Conservation (phyloP, 2,329 filamentous ascomycete species). For the Iodosphaeria phyllophila region DNA sequence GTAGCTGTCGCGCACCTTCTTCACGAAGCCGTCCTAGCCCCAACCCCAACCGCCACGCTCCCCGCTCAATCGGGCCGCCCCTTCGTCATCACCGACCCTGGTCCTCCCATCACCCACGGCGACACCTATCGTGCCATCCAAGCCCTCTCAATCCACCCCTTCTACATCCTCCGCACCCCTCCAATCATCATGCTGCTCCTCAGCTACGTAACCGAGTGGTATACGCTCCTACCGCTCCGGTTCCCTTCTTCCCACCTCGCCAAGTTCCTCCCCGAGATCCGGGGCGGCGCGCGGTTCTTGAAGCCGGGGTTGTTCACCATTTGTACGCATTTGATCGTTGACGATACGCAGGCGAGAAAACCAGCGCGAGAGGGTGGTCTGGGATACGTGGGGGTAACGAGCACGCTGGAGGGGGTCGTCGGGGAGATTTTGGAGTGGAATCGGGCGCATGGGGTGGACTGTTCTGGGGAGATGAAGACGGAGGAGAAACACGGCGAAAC, state of each 20-base stretch:
- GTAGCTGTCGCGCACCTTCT: constrained; percentile 21
- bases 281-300: constrained; percentile 16
- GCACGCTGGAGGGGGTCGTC: constrained; percentile 20
- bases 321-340: constrained; percentile 19
- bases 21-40: constrained; percentile 18
- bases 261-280: constrained; percentile 13
- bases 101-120: constrained; percentile 18
- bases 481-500: too few relatives aligned
- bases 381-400: constrained; percentile 18
- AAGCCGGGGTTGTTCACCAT: constrained; percentile 22
- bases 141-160: constrained; percentile 16
- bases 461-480: constrained; percentile 2
- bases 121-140: constrained; percentile 17
- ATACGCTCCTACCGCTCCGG: constrained; percentile 12
- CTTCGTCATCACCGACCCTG: constrained; percentile 22
- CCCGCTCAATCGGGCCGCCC: constrained; percentile 17
- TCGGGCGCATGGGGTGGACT: constrained; percentile 17
- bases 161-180: constrained; percentile 13
- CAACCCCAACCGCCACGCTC: neutral
- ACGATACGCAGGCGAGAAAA: constrained; percentile 13
- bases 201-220: constrained; percentile 17
- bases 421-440: constrained; percentile 23
- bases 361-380: constrained; percentile 17
- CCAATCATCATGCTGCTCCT: constrained; percentile 17
- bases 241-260: constrained; percentile 10